Percentiles rank a stretch among this genome's conserved stretches.
Conservation (phyloP, 352 stramenopile genomes). For the Thalassiosira livingstoniorum region DNA sequence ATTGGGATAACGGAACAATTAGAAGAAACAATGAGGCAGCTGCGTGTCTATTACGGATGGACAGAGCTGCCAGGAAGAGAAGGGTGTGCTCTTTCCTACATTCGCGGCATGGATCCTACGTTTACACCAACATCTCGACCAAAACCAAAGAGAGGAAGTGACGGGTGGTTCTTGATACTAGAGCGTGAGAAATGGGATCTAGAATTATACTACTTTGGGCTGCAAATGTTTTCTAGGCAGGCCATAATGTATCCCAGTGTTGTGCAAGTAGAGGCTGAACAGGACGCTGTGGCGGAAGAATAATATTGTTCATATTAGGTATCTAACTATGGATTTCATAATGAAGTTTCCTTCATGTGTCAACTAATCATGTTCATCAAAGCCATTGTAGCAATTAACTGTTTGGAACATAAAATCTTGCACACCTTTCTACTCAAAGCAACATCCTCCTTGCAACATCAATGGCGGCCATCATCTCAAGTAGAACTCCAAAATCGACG, state of each 20-base stretch:
- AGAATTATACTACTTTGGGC: slow-evolving; percentile 42
- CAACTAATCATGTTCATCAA: too few relatives aligned
- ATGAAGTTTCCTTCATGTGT: too few relatives aligned
- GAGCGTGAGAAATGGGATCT: slow-evolving; percentile 29
- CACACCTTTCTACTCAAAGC: too few relatives aligned
- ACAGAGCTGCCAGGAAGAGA: slow-evolving; percentile 14
- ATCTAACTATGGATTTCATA: too few relatives aligned
- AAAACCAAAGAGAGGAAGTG: slow-evolving; percentile 12
- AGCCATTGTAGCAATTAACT: too few relatives aligned
- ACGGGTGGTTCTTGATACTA: slow-evolving; percentile 19
- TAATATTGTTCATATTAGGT: too few relatives aligned
- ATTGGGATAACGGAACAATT: slow-evolving; percentile 29
- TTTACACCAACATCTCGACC: slow-evolving; percentile 10
- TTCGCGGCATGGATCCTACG: slow-evolving; percentile 4
- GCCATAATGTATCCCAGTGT: slow-evolving; percentile 16
- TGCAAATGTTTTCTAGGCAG: slow-evolving; percentile 30
- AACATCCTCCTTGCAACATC: too few relatives aligned
- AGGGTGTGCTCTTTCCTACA: slow-evolving; percentile 17
- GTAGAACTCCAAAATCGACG: too few relatives aligned
- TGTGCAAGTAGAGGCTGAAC: too few relatives aligned
- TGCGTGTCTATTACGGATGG: slow-evolving; percentile 32
- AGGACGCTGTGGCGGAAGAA: too few relatives aligned
- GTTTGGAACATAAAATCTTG: too few relatives aligned
- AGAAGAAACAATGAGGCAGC: slow-evolving; percentile 32
- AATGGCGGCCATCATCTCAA: too few relatives aligned